Conservation (phyloP, 805 yeast genomes). For the Kazachstania viticola region DNA sequence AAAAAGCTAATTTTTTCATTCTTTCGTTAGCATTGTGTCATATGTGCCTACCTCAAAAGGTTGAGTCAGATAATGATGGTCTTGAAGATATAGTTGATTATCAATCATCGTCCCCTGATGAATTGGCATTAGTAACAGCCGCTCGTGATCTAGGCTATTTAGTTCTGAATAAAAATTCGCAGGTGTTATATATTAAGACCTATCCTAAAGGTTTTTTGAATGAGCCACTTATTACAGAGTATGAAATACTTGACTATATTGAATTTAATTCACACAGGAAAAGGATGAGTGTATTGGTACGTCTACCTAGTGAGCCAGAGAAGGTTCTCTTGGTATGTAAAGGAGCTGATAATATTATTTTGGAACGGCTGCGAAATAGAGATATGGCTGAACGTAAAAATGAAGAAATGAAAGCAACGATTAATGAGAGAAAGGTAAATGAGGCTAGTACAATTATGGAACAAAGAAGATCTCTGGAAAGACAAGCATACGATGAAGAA, state of each 20-base stretch:
- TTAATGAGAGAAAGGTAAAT: slow-evolving; percentile 52
- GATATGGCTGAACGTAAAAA: slow-evolving; percentile 54
- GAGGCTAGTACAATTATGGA: slow-evolving; percentile 71
- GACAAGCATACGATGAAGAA: slow-evolving; percentile 10
- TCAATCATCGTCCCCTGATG: slow-evolving; percentile 96
- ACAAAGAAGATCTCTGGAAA: slow-evolving; percentile 39
- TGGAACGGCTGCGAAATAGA: slow-evolving; percentile 54
- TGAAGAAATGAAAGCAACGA: slow-evolving; percentile 44
- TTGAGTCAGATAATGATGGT: slow-evolving; percentile 5
- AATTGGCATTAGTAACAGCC: slow-evolving; percentile 82
- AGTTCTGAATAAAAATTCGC: slow-evolving; percentile 57
- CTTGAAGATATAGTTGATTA: slow-evolving; percentile 50
- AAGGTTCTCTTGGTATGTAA: slow-evolving; percentile 73
- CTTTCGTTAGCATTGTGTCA: slow-evolving; percentile 81
- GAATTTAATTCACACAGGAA: slow-evolving; percentile 84
- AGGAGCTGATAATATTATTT: slow-evolving; percentile 89
- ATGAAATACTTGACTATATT: slow-evolving; percentile 65
- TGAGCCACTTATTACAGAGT: slow-evolving; percentile 53
- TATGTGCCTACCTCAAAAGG: slow-evolving; percentile 64
- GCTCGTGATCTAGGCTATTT: slow-evolving; percentile 92
- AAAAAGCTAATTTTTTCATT: slow-evolving; percentile 67
- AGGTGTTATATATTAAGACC: slow-evolving; percentile 51
- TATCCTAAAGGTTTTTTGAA: slow-evolving; percentile 73
- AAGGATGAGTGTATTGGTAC: slow-evolving; percentile 84
- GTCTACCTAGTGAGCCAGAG: slow-evolving; percentile 51